phyloP scores from a whole-genome alignment of 2,329 filamentous ascomycete species.

The Penicillium occitanis region DNA sequence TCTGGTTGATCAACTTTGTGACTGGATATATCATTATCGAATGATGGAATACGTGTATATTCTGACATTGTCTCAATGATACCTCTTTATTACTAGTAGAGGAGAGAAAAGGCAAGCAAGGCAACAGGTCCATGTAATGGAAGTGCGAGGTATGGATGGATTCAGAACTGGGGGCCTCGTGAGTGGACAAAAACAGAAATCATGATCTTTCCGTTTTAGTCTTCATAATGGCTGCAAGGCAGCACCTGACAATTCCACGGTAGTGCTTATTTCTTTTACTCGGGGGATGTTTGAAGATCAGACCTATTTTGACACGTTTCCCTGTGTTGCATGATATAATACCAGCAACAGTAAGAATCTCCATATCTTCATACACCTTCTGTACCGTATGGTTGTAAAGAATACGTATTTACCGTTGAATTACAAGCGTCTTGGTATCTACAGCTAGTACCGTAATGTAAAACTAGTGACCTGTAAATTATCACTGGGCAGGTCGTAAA shows the following conservation, averaged over 20 bases:
- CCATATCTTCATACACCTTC: neutral
- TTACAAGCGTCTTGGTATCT: neutral
- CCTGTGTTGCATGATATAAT: neutral
- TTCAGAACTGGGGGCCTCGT: neutral
- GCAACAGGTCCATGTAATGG: neutral
- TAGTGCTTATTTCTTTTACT: neutral
- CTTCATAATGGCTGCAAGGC: neutral
- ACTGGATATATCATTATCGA: neutral
- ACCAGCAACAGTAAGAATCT: too few relatives aligned
- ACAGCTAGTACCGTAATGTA: neutral
- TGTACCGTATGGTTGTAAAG: neutral
- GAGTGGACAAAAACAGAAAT: neutral
- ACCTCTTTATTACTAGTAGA: neutral
- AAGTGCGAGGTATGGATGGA: neutral
- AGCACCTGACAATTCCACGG: neutral
- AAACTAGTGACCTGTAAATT: neutral
- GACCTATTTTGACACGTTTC: neutral
- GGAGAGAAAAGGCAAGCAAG: neutral
- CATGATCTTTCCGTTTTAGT: neutral
- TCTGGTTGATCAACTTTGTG: neutral
- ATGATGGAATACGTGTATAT: slow-evolving; percentile 1
- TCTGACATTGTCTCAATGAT: neutral
- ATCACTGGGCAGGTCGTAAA: too few relatives aligned
- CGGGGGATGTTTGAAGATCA: neutral
- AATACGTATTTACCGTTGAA: neutral